Evolutionary conservation across 352 stramenopile species (phyloP).

Genomic region (Phytophthora vignae): DNA sequence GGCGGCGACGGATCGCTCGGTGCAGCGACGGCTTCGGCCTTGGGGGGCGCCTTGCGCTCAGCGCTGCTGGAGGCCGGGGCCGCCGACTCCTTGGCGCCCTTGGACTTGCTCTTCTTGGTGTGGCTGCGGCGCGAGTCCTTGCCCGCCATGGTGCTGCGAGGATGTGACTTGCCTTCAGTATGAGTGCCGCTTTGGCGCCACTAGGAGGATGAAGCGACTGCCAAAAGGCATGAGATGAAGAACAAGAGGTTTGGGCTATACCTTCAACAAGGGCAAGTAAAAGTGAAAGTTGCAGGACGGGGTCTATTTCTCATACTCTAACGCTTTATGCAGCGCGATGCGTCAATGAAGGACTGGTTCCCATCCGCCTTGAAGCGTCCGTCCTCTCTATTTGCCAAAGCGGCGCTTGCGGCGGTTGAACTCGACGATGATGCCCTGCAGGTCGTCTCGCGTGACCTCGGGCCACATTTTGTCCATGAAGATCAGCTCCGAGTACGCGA

Average conservation of each 20-base stretch:
- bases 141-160: constrained; percentile 26
- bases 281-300: not conserved
- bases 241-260: not conserved
- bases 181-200: constrained; percentile 29
- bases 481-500: constrained; percentile 95
- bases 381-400: constrained; percentile 82
- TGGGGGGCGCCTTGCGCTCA: not conserved
- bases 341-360: not conserved
- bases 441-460: constrained; percentile 90
- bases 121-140: constrained; percentile 35
- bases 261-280: constrained; percentile 7
- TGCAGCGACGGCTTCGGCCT: not conserved
- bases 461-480: constrained; percentile 97
- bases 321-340: not conserved
- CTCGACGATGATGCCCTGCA: constrained; percentile 82
- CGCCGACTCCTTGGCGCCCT: not conserved
- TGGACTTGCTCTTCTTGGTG: constrained; percentile 44
- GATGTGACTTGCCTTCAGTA: constrained; percentile 33
- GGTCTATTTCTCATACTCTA: constrained; percentile 9
- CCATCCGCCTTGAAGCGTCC: not conserved
- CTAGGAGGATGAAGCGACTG: constrained; percentile 26
- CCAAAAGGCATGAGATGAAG: not conserved
- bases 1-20: constrained; percentile 1
- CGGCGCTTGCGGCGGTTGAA: constrained; percentile 89
- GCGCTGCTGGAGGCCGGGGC: not conserved